Evolutionary conservation across 2,329 filamentous ascomycete genomes (phyloP).

Genomic region (Exophiala bonariae): DNA sequence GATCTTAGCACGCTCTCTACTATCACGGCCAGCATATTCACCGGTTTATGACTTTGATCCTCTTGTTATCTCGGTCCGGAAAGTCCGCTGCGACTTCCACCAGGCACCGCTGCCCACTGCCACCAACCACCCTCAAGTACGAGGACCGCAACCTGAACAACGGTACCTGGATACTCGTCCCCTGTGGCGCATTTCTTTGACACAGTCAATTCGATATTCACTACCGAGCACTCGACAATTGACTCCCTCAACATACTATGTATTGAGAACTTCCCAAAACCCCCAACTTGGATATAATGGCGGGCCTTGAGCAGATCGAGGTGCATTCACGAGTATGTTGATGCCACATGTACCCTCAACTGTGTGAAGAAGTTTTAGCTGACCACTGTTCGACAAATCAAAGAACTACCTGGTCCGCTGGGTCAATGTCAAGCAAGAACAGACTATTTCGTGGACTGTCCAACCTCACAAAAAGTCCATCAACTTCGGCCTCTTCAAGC

Average conservation of each 20-base stretch:
- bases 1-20: too few species aligned
- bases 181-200: too few species aligned
- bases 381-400: constrained; percentile 2
- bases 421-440: constrained; percentile 85
- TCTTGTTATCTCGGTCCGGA: too few species aligned
- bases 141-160: too few species aligned
- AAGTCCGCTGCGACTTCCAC: too few species aligned
- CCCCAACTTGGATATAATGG: constrained; percentile 57
- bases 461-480: constrained; percentile 98
- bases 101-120: too few species aligned
- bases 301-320: constrained; percentile 93
- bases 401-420: constrained; percentile 98
- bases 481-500: constrained; percentile 97
- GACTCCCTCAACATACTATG: not conserved
- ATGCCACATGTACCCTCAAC: not conserved
- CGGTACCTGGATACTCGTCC: too few species aligned
- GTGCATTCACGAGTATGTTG: constrained; percentile 88
- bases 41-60: too few species aligned
- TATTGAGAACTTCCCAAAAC: not conserved
- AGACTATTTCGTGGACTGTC: constrained; percentile 96
- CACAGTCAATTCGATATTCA: too few species aligned
- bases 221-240: too few species aligned
- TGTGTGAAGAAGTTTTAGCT: not conserved
- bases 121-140: too few species aligned
- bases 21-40: too few species aligned